These are phyloP conservation scores for Daldinia concentrica DNA, from an alignment of 495 filamentous ascomycete species.

Conservation along the genomic window DNA sequence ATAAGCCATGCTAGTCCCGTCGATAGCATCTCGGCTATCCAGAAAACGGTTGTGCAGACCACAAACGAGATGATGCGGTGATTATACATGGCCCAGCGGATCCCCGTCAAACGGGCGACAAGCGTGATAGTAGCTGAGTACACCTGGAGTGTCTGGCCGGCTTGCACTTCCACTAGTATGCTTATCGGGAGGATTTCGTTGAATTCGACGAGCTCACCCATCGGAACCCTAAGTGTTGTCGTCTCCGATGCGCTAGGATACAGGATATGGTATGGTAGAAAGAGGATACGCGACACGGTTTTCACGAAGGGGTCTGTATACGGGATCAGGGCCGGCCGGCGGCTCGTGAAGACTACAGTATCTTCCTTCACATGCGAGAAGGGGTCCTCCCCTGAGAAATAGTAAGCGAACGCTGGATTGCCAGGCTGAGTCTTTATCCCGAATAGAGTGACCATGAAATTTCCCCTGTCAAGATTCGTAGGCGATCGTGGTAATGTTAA, in stretches of 20 bases:
- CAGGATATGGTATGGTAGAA: conserved; percentile 55
- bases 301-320: conserved; percentile 53
- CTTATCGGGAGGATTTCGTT: conserved; percentile 64
- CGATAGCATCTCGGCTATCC: conserved; percentile 73
- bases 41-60: conserved; percentile 74
- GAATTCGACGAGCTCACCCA: conserved; percentile 79
- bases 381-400: conserved; percentile 9
- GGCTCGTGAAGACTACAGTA: conserved; percentile 48
- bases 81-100: conserved; percentile 88
- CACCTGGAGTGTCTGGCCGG: conserved; percentile 72
- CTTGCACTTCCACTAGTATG: conserved; percentile 72
- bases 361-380: conserved; percentile 38
- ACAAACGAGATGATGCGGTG: conserved; percentile 74
- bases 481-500: conserved; percentile 69
- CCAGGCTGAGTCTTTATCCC: conserved; percentile 48
- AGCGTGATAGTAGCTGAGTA: conserved; percentile 76
- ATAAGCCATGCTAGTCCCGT: conserved; percentile 67
- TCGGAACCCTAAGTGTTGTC: conserved; percentile 67
- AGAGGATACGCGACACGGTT: conserved; percentile 52
- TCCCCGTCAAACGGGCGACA: conserved; percentile 73
- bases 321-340: conserved; percentile 53
- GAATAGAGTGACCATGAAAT: conserved; percentile 92
- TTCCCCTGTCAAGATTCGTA: conserved; percentile 70
- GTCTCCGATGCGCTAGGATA: conserved; percentile 53
- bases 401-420: conserved; percentile 37